phyloP scores from a whole-genome alignment of 164 flowering plant genomes.

The Vitis rupestris region DNA sequence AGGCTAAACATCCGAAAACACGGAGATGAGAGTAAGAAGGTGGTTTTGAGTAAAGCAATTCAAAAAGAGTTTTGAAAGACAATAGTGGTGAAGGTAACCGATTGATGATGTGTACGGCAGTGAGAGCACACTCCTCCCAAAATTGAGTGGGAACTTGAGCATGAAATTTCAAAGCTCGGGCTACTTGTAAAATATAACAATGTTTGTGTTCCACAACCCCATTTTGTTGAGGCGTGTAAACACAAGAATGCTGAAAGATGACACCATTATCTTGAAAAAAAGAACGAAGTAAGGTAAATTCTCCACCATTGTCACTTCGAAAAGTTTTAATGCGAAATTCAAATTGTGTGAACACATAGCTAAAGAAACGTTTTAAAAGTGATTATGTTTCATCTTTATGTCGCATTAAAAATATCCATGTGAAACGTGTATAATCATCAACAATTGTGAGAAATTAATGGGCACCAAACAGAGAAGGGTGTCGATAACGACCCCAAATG shows the following conservation, averaged over 20 bases:
- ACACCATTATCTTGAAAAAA: conserved; percentile 7
- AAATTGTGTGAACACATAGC: neutral
- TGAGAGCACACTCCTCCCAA: neutral
- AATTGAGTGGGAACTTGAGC: conserved; percentile 4
- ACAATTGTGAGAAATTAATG: neutral
- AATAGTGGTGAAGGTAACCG: neutral
- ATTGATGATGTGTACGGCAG: neutral
- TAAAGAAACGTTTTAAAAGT: neutral
- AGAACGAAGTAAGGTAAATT: conserved; percentile 1
- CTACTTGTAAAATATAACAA: conserved; percentile 1
- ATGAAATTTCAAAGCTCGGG: conserved; percentile 1
- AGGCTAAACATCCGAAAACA: no score
- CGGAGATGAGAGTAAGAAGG: neutral
- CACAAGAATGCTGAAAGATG: neutral
- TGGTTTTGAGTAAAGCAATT: neutral
- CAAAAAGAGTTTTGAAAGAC: conserved; percentile 1
- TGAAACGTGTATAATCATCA: conserved; percentile 1
- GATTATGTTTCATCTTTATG: neutral
- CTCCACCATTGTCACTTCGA: neutral
- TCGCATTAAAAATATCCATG: conserved; percentile 1
- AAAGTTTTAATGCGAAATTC: conserved; percentile 1
- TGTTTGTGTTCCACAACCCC: neutral
- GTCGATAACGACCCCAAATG: neutral
- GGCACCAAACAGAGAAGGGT: no score
- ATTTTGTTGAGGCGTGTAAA: neutral